These are phyloP conservation scores for Euphorbia celastroides DNA, from an alignment of 441 rosid genomes.

Conservation along the genomic window DNA sequence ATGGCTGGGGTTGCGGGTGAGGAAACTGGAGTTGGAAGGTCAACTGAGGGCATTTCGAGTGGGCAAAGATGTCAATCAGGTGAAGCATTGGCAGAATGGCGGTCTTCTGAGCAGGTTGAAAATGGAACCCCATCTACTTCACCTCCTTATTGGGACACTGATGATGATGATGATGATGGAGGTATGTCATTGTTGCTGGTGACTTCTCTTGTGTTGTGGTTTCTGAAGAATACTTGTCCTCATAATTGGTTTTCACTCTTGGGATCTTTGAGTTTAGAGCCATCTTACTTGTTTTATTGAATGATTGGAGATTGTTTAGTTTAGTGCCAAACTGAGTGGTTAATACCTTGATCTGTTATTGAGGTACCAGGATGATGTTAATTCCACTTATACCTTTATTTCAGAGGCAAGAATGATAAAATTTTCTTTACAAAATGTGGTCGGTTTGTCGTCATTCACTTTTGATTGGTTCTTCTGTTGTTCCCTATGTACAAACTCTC, in stretches of 20 bases:
- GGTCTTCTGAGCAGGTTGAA: slow-evolving; percentile 83
- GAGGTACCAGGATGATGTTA: neutral
- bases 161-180: slow-evolving; percentile 60
- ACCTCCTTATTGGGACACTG: slow-evolving; percentile 84
- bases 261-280: neutral
- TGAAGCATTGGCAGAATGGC: slow-evolving; percentile 83
- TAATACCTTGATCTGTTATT: neutral
- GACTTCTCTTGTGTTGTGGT: neutral
- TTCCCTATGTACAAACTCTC: neutral
- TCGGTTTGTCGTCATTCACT: neutral
- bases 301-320: neutral
- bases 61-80: slow-evolving; percentile 57
- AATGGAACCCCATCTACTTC: slow-evolving; percentile 83
- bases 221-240: neutral
- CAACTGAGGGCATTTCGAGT: slow-evolving; percentile 56
- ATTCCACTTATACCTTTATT: neutral
- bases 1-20: slow-evolving; percentile 66
- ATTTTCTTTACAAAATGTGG: neutral
- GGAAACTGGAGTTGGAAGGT: slow-evolving; percentile 70
- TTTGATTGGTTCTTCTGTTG: neutral
- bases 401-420: neutral
- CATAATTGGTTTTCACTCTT: neutral
- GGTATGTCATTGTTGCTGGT: slow-evolving; percentile 35
- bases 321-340: neutral
- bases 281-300: neutral